Evolutionary conservation across 1,284 basidiomycete species (phyloP).

Genomic region (Ceratobasidium sp.): DNA sequence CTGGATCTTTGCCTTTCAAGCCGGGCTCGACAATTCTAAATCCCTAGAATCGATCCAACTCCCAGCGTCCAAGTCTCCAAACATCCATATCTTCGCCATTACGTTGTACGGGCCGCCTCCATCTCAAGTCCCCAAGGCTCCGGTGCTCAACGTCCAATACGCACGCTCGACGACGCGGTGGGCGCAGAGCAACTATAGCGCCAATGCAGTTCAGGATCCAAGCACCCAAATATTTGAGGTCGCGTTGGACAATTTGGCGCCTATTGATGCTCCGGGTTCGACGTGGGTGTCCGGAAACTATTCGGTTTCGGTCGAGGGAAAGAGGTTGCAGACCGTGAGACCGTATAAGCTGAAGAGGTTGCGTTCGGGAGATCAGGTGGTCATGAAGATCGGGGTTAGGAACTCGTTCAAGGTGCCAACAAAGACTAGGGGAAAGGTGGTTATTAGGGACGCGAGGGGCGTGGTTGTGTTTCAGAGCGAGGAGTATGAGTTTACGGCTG

Average conservation of each 20-base stretch:
- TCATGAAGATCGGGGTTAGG: constrained; percentile 19
- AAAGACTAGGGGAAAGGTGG: constrained; percentile 17
- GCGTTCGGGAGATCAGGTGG: constrained; percentile 12
- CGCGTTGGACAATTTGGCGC: constrained; percentile 29
- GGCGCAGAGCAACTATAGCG: constrained; percentile 36
- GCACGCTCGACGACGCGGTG: constrained; percentile 32
- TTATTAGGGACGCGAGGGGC: constrained; percentile 24
- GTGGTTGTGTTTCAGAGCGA: constrained; percentile 11
- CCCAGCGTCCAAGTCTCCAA: constrained; percentile 9
- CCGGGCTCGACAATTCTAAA: constrained; percentile 24
- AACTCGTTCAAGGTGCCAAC: constrained; percentile 25
- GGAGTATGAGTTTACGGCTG: constrained; percentile 50
- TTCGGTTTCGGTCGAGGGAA: constrained; percentile 12
- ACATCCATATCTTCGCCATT: constrained; percentile 29
- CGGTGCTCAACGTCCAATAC: constrained; percentile 23
- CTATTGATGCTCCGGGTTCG: constrained; percentile 12
- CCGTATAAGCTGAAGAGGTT: constrained; percentile 17
- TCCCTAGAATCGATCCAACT: constrained; percentile 7
- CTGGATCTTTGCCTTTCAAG: constrained; percentile 30
- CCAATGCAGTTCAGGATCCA: constrained; percentile 22
- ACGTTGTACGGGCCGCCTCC: constrained; percentile 21
- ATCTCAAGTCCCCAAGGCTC: background rate
- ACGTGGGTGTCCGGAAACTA: constrained; percentile 16
- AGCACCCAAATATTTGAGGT: constrained; percentile 28
- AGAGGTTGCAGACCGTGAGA: background rate